Evolutionary conservation across 2,329 filamentous ascomycete species (phyloP), one percentile per base, ranked within the genome.

Genomic region (Chrysosporium queenslandicum): DNA sequence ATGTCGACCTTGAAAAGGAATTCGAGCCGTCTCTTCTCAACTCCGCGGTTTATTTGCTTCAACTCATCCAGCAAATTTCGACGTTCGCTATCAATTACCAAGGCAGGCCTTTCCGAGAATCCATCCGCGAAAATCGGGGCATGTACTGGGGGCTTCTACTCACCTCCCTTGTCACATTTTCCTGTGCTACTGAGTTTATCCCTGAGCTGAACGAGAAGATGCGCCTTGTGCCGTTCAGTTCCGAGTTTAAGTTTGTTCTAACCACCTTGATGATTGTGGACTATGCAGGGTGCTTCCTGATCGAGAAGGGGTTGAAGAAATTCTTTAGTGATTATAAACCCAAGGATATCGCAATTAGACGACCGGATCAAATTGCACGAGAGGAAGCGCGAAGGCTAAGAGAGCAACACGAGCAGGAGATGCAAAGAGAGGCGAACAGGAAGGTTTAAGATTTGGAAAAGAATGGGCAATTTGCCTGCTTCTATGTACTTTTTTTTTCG

Each of bases 41-140:
- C 77, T 92, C 86, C 45, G 92, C 92, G 52, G 87, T 98, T 61
- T 98, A 97, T 70, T 86, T 98, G 23, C 81, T 98, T 37, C 92
- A 97, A 65, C 82, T 98, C 48, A 97, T 98, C 69, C 92, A 98
- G 71, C 92, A 98, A 70, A 95, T 98, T 65, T 96, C 90, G 21
- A 98, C 92, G 2, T 98, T 98, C 64, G 90, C 92, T 56, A 95
- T 98, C 76, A 98, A 98, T 76, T 98, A 98, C 75, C 92, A 98
- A 71, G 92, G 92, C 54, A 86, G 92, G 8, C 92, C 92, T 11
- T 98, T 98, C 85, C 87, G 92, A 55, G 92, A 98, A 72, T 86
- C 86, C 20, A 88, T 98, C 59, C 84, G 86, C 4, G 92, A 96
- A 73, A 98, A 98, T 76, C 86, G 83, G 69, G 89, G 87, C 67